Percentiles rank a stretch among this genome's conserved stretches.
phyloP scores from a whole-genome alignment of 306 rosid genomes.

The Corylus americana region DNA sequence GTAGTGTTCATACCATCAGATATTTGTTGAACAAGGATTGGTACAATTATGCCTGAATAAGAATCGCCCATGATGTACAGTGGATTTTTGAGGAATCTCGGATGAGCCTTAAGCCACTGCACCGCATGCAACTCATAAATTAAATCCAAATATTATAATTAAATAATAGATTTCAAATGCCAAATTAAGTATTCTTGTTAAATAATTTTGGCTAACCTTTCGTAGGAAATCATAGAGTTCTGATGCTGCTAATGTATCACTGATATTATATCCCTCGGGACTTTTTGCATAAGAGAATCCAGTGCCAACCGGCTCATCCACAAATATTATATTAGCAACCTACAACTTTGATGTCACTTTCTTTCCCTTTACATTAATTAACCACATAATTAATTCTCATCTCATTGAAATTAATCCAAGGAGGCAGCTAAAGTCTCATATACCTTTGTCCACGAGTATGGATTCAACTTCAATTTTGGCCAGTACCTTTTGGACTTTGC shows the following conservation, averaged over 20 bases:
- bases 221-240: conserved; percentile 14
- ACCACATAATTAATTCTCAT: neutral
- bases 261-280: neutral
- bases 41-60: conserved; percentile 38
- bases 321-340: conserved; percentile 30
- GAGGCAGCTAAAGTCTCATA: neutral
- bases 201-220: conserved; percentile 2
- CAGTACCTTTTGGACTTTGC: conserved; percentile 1
- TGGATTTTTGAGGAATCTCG: conserved; percentile 31
- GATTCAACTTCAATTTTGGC: conserved; percentile 24
- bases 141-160: neutral
- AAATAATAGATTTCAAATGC: no score
- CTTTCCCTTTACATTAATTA: neutral
- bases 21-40: conserved; percentile 36
- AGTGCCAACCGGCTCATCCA: conserved; percentile 36
- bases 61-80: conserved; percentile 60
- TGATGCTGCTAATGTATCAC: conserved; percentile 6
- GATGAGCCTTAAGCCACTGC: conserved; percentile 26
- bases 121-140: neutral
- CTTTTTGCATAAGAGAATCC: conserved; percentile 33
- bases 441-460: conserved; percentile 33
- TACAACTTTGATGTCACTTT: neutral
- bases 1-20: conserved; percentile 38
- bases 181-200: no score
- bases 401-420: neutral